Percentiles rank a stretch among this genome's conserved stretches.
phyloP scores from a whole-genome alignment of 2,329 filamentous ascomycete species.

The Teratosphaeria nubilosa region DNA sequence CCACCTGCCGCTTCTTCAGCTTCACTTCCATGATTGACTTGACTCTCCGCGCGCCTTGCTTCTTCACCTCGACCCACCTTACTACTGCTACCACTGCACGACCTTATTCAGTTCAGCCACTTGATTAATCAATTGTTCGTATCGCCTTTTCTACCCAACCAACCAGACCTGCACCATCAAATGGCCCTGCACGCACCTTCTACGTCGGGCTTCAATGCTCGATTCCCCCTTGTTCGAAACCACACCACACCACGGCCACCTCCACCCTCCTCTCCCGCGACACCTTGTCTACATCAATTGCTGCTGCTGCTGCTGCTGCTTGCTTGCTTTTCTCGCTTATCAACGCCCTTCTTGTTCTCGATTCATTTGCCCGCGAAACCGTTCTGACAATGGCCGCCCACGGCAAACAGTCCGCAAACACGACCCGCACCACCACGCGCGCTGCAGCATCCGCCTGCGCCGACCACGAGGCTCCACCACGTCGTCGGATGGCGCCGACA shows the following conservation, averaged over 20 bases:
- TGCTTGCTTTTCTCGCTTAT: no score
- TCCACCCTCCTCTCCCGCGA: background rate
- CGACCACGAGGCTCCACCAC: background rate
- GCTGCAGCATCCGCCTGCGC: background rate
- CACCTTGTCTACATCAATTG: background rate
- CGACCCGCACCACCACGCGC: background rate
- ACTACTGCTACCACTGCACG: background rate
- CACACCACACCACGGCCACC: background rate
- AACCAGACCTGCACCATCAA: no score
- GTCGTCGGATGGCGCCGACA: background rate
- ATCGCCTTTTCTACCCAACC: background rate
- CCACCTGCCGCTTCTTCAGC: background rate
- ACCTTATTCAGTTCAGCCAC: background rate
- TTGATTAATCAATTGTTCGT: background rate
- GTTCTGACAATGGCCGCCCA: background rate
- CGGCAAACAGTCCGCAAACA: background rate
- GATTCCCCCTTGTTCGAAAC: slow-evolving; percentile 1
- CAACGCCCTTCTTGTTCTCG: background rate
- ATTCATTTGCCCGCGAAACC: background rate
- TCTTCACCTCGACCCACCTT: background rate
- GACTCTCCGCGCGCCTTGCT: background rate
- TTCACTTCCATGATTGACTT: background rate
- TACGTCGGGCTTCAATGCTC: slow-evolving; percentile 1
- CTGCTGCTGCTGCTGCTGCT: background rate
- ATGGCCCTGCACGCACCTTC: background rate